Evolutionary conservation across 1,284 basidiomycete genomes (phyloP), one percentile per base, ranked within the genome.

Genomic region (Tausonia pullulans): DNA sequence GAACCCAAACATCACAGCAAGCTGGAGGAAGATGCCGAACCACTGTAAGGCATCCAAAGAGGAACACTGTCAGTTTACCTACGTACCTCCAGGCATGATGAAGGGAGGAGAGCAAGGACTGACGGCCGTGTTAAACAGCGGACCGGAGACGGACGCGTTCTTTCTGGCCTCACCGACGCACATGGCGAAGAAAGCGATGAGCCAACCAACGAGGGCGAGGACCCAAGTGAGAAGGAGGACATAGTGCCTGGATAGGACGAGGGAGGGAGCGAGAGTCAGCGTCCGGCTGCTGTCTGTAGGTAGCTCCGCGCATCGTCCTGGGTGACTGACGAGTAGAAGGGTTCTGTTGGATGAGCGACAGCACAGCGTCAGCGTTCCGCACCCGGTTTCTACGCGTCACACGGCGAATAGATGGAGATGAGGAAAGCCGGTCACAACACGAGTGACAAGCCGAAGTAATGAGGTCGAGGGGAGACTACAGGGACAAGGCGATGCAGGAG

Each of bases 201-300:
- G 84, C 93, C 94, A 98, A 67, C 86, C 90, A 67, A 92, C 87
- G 67, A 88, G 75, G 53, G 88, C 81, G 59, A 97, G 81, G 66
- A 91, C 81, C 68, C 87, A 85, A 2, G 93, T 95, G 73, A 88
- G 85, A 50, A 94, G 80, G 73, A 96, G 91, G 72, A 92, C 81
- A 73, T 93, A 91, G 76, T 95, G 90, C 27, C 89, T 87, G 68
- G 27, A 27, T 27, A 27, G 27, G 27, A 2, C 27, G 27, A 27
- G 27, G 27, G 27, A 27, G 27, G 27, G 27, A 27, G 27, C 27
- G 27, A 27, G 27, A 27, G 27, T 27, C 27, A 27, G 27, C 27
- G 27, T 27, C 27, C 27, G 27, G 27, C 27, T 27, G 27, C 27
- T 27, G 1, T 27, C 27, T 27, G 27, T 27, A 27, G 27, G 27